phyloP scores from a whole-genome alignment of 1,284 basidiomycete genomes.

The Dichomitus squalens region DNA sequence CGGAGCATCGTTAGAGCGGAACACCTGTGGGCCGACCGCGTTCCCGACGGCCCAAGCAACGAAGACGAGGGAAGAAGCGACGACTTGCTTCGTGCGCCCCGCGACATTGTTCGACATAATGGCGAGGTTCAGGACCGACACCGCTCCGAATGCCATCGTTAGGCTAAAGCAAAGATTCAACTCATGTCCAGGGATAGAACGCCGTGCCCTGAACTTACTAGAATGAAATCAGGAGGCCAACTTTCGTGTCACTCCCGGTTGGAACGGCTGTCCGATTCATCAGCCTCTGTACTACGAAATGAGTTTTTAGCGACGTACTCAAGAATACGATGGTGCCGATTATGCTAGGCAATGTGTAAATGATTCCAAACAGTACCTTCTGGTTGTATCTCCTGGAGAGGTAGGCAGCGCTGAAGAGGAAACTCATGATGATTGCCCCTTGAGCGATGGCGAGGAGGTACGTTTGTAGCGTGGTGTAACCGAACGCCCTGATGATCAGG shows the following conservation, averaged over 20 bases:
- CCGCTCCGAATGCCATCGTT: conserved; percentile 40
- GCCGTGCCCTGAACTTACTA: conserved; percentile 37
- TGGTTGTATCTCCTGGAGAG: conserved; percentile 46
- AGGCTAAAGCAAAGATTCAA: conserved; percentile 31
- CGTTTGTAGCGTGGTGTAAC: conserved; percentile 51
- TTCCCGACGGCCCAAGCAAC: conserved; percentile 53
- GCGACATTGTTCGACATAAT: conserved; percentile 50
- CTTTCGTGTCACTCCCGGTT: conserved; percentile 44
- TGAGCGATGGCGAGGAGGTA: conserved; percentile 55
- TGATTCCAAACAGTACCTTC: conserved; percentile 45
- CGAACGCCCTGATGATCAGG: conserved; percentile 52
- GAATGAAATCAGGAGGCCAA: conserved; percentile 51
- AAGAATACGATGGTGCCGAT: conserved; percentile 53
- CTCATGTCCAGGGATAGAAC: background rate
- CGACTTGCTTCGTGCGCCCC: conserved; percentile 50
- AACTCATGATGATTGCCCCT: conserved; percentile 49
- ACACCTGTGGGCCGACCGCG: conserved; percentile 53
- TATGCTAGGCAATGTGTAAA: conserved; percentile 52
- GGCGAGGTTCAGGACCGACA: conserved; percentile 40
- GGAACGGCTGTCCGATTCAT: conserved; percentile 35
- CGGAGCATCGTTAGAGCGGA: conserved; percentile 48
- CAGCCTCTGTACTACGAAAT: background rate
- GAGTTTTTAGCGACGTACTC: conserved; percentile 27
- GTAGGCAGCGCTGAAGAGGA: conserved; percentile 49
- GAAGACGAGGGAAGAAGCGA: conserved; percentile 48